Conservation (phyloP, 2,329 filamentous ascomycete species). For the Graphilbum sp. region DNA sequence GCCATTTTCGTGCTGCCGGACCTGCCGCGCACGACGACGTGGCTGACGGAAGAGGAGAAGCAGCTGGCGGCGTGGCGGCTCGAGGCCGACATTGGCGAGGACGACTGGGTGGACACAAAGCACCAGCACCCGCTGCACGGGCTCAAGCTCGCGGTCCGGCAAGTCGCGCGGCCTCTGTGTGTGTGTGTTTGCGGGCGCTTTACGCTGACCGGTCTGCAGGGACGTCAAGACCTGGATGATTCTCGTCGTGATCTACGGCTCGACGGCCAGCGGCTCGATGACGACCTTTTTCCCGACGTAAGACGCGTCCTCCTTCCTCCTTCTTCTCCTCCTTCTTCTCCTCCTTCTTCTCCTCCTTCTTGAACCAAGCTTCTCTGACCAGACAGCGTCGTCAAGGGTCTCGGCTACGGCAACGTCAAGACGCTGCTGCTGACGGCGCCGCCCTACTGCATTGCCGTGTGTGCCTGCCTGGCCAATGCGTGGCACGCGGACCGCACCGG, state of each 20-base stretch:
- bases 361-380: slow-evolving; percentile 13
- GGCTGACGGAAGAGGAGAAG: slow-evolving; percentile 27
- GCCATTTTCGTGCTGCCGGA: slow-evolving; percentile 33
- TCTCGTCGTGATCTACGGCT: too few relatives aligned
- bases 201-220: too few relatives aligned
- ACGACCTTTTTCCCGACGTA: too few relatives aligned
- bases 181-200: too few relatives aligned
- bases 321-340: slow-evolving; percentile 8
- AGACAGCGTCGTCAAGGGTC: slow-evolving; percentile 16
- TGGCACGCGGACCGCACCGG: slow-evolving; percentile 12
- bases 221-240: too few relatives aligned
- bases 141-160: slow-evolving; percentile 25
- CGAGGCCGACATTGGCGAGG: slow-evolving; percentile 36
- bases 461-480: slow-evolving; percentile 17
- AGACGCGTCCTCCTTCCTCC: too few relatives aligned
- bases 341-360: slow-evolving; percentile 7
- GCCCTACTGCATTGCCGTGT: slow-evolving; percentile 24
- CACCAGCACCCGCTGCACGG: slow-evolving; percentile 40
- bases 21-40: slow-evolving; percentile 34
- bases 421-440: slow-evolving; percentile 29
- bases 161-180: too few relatives aligned
- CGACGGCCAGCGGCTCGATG: too few relatives aligned
- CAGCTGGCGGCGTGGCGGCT: slow-evolving; percentile 27
- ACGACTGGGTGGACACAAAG: slow-evolving; percentile 41
- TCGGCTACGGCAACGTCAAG: slow-evolving; percentile 19